Evolutionary conservation across 441 rosid species (phyloP), one percentile per base, ranked within the genome.

Genomic region (Arabidopsis hybrid): DNA sequence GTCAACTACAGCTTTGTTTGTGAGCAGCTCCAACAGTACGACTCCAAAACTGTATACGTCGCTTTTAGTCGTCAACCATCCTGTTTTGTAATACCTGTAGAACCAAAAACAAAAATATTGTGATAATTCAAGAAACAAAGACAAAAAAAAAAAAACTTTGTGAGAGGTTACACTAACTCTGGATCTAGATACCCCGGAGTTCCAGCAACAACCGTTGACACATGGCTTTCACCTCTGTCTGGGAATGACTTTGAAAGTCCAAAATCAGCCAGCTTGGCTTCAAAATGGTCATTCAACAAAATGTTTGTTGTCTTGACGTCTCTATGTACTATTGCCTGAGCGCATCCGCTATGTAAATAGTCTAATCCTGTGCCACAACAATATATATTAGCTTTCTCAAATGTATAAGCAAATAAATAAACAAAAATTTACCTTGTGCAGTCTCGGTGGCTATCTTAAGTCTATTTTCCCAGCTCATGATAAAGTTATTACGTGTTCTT

Each of bases 181-280:
- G 83, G 86, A 21, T 85, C 85, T 1, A 85, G 64, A 45, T 72
- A 72, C 9, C 76, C 70, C 1, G 57, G 80, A 3, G 82, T 80
- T 29, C 85, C 85, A 51, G 83, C 81, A 70, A 83, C 83, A 36
- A 65, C 29, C 0, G 85, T 80, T 16, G 78, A 78, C 3, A 78
- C 60, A 61, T 83, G 76, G 55, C 18, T 71, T 21, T 45, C 26
- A 21, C 26, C 79, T 60, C 75, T 83, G 3, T 5, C 7, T 0
- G 80, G 66, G 8, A 82, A 76, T n/a, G 60, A 39, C 35, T 69
- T 76, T 0, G 89, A 83, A 29, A 83, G 74, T 0, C 87, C 89
- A 17, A 85, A 85, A 83, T 85, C 82, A 3, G 83, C 83, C 39
- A 83, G 17, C 64, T 83, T 85, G 0, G 84, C 85, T 9, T 82